These are phyloP conservation scores for Hypoxylon trugodes DNA, from an alignment of 495 filamentous ascomycete genomes.

Conservation along the genomic window DNA sequence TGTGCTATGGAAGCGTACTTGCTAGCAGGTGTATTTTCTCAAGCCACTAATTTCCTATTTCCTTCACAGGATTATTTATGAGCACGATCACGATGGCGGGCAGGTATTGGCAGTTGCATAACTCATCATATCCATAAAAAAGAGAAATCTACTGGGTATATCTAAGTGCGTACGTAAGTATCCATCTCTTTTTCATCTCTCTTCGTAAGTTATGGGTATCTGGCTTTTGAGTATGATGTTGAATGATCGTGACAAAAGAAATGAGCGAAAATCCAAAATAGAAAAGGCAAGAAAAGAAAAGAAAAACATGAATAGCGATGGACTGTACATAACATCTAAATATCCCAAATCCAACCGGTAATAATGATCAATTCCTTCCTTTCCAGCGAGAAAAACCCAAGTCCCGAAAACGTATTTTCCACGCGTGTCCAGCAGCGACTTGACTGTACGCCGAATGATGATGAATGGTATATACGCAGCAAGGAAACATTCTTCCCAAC, in stretches of 20 bases:
- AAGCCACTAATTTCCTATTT: no score
- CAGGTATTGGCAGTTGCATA: background rate
- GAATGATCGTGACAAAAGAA: background rate
- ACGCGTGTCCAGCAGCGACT: background rate
- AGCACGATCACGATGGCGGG: background rate
- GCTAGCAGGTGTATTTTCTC: no score
- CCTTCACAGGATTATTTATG: no score
- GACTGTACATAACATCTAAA: slow-evolving; percentile 22
- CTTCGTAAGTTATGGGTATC: slow-evolving; percentile 26
- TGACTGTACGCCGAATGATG: background rate
- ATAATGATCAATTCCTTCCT: no score
- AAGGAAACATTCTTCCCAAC: background rate
- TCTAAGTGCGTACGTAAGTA: slow-evolving; percentile 1
- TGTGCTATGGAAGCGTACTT: no score
- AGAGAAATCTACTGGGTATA: slow-evolving; percentile 36
- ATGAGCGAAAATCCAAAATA: background rate
- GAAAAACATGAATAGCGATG: slow-evolving; percentile 8
- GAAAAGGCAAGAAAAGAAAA: background rate
- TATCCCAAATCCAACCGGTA: no score
- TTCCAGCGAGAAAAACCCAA: slow-evolving; percentile 8
- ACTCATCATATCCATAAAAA: slow-evolving; percentile 2
- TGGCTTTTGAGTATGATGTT: slow-evolving; percentile 16
- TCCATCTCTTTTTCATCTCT: background rate
- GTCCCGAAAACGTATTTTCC: background rate
- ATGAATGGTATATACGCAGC: slow-evolving; percentile 14